Base-by-base conservation (phyloP, 1,139 yeast species). In the Saccharomycopsis hybrid region DNA sequence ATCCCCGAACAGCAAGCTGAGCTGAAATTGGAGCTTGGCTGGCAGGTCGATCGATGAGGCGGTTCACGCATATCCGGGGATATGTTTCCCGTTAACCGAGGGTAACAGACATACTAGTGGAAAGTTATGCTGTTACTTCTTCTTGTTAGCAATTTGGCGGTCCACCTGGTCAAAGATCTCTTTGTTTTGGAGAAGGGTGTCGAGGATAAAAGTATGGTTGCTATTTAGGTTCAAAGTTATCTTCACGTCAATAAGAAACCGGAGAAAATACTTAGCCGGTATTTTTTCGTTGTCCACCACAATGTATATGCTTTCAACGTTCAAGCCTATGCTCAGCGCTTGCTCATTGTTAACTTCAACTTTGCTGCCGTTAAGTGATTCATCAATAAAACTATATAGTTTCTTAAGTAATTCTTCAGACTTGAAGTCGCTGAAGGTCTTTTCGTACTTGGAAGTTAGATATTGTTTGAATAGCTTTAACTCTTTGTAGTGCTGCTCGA, bases 201-300 rank as follows among this genome's bases (percentile, higher is more conserved):
- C 78, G 54, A 73, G 64, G 5, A 70, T 65, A 53, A 72, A 72
- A 5, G 71, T 59, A 55, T 73, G 74, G 1, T 76, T 76, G 13
- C 76, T 76, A 51, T 72, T 73, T 37, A 72, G 57, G 40, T 62
- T 58, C 43, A 73, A 57, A 0, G 74, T 67, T 18, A 66, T 61
- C 52, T 66, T 66, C 41, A 73, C 65, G 43, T 70, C 72, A 29
- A 62, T 60, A 11, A 69, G 59, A 50, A 73, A 68, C 45, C 66
- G 70, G 37, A 68, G 60, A 55, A 69, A 72, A 45, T 64, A 57
- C 41, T 65, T 57, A 32, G 65, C 49, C 2, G 50, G 51, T 30
- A 55, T 57, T 3, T 61, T 59, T 43, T 62, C 60, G n/a, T 56
- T 55, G 42, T 65, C 68, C 43, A 65, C 63, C 43, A 65, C 67